phyloP scores from a whole-genome alignment of 2,329 filamentous ascomycete species.

The Cladosporium sp. region DNA sequence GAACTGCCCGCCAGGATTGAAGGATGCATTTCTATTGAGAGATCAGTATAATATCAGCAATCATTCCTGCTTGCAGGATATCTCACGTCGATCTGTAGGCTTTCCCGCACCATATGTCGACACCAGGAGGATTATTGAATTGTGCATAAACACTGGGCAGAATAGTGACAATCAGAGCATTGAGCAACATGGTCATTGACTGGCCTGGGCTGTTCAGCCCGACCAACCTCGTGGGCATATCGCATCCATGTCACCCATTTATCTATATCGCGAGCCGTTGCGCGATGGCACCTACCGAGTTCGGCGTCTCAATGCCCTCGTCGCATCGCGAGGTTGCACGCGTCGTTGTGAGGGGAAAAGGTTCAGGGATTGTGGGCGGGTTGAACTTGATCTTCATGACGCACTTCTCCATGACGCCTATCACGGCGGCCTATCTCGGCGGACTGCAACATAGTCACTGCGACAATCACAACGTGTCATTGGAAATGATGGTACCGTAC shows the following conservation, averaged over 20 bases:
- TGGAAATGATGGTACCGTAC: not conserved
- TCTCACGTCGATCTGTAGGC: slow-evolving; percentile 33
- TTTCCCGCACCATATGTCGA: slow-evolving; percentile 49
- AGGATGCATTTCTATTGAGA: slow-evolving; percentile 39
- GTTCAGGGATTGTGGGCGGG: not conserved
- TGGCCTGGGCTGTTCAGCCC: not conserved
- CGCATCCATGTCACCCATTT: not conserved
- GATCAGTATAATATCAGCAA: not conserved
- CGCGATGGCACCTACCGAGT: not conserved
- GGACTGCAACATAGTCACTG: not conserved
- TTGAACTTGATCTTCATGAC: not conserved
- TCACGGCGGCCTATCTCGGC: not conserved
- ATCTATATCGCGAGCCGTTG: not conserved
- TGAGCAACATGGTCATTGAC: not conserved
- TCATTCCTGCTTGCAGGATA: not conserved
- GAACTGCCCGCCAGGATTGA: slow-evolving; percentile 47
- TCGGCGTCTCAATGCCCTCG: not conserved
- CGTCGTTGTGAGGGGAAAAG: not conserved
- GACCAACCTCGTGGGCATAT: not conserved
- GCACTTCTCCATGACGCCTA: not conserved
- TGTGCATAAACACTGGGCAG: slow-evolving; percentile 6
- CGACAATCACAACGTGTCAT: slow-evolving; percentile 2
- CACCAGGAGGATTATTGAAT: slow-evolving; percentile 30
- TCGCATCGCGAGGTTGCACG: not conserved
- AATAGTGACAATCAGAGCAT: not conserved